These are phyloP conservation scores for Jimgerdemannia flammicorona DNA, from an alignment of 192 early-diverging fungal species.

Conservation along the genomic window DNA sequence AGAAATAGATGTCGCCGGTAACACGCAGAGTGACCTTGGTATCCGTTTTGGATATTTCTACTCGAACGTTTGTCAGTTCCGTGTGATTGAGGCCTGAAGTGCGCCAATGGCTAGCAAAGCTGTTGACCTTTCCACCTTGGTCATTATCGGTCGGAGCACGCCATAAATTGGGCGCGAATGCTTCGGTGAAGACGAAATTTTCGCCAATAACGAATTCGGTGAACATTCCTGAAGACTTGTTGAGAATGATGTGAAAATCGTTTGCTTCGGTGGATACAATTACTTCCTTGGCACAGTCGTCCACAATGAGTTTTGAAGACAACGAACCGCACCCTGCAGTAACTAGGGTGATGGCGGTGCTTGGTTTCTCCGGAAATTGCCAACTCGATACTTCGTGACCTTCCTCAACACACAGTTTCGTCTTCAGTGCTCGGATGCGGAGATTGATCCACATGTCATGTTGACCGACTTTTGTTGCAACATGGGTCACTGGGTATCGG, in stretches of 20 bases:
- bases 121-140: not conserved
- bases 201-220: not conserved
- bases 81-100: not conserved
- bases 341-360: not conserved
- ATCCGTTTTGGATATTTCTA: not conserved
- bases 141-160: slow-evolving; percentile 9
- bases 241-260: not conserved
- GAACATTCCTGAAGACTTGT: slow-evolving; percentile 3
- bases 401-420: not conserved
- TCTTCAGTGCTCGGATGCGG: not conserved
- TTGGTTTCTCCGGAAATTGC: not conserved
- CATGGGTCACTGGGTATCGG: not conserved
- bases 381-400: not conserved
- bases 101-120: slow-evolving; percentile 6
- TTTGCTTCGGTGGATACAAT: not conserved
- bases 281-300: not conserved
- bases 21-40: not conserved
- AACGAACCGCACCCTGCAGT: not conserved
- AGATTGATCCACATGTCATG: not conserved
- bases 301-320: not conserved
- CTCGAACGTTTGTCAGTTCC: not conserved
- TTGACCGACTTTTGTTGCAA: not conserved
- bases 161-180: slow-evolving; percentile 6
- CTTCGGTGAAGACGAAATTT: not conserved
- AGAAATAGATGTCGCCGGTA: not conserved